These are phyloP conservation scores for Neoboletus subvelutipes DNA, from an alignment of 768 basidiomycete genomes.

Conservation along the genomic window DNA sequence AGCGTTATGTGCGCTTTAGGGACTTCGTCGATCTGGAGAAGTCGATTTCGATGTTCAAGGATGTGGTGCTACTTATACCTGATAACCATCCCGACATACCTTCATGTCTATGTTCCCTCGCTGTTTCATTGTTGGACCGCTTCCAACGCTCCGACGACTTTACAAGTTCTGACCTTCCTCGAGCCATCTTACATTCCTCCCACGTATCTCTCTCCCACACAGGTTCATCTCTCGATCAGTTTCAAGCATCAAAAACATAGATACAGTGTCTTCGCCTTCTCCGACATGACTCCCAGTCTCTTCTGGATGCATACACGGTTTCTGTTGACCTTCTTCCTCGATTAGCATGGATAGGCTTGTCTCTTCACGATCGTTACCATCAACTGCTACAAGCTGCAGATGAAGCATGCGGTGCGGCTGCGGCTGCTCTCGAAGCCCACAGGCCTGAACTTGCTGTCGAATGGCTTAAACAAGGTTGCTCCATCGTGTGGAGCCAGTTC, in stretches of 20 bases:
- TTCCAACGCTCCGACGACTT: background rate
- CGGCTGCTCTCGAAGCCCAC: background rate
- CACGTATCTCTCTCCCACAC: background rate
- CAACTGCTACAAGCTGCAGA: background rate
- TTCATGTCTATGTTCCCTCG: rapidly evolving
- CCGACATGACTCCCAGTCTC: background rate
- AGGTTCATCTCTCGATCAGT: background rate
- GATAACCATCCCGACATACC: background rate
- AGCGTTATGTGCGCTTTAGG: too few relatives aligned
- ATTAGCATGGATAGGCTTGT: background rate
- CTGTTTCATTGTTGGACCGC: background rate
- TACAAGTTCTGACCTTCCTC: background rate
- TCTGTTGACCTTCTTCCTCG: background rate
- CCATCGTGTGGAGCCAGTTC: background rate
- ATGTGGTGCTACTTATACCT: background rate
- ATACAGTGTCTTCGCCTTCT: background rate
- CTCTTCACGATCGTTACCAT: background rate
- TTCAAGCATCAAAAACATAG: background rate
- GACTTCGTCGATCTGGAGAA: too few relatives aligned
- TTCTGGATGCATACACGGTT: background rate
- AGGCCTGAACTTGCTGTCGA: background rate
- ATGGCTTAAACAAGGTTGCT: background rate
- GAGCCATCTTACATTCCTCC: background rate
- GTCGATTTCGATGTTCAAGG: background rate
- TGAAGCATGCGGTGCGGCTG: background rate